Percentiles rank a stretch among this genome's conserved stretches.
phyloP scores from a whole-genome alignment of 768 basidiomycete species.

The Leccinellum rugosiceps region DNA sequence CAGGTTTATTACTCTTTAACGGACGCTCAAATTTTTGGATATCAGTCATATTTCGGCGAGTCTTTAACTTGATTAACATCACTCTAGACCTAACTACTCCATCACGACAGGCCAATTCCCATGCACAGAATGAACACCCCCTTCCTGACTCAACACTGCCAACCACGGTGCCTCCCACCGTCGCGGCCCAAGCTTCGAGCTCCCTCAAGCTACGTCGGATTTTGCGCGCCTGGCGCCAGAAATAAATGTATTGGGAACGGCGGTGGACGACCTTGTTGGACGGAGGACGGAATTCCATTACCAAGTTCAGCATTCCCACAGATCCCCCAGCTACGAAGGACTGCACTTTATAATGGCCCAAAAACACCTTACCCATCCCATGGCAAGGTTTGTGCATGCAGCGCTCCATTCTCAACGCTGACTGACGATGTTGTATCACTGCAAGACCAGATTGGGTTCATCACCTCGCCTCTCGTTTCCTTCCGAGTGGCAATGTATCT shows the following conservation, averaged over 20 bases:
- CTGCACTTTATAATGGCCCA: slow-evolving; percentile 48
- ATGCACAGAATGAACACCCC: not conserved
- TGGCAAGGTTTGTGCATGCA: slow-evolving; percentile 29
- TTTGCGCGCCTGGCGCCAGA: not conserved
- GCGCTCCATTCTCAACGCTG: not conserved
- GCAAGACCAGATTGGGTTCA: slow-evolving; percentile 20
- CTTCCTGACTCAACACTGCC: no score
- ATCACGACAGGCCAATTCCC: slow-evolving; percentile 1
- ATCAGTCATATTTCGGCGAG: not conserved
- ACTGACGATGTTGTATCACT: slow-evolving; percentile 2
- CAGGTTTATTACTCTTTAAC: not conserved
- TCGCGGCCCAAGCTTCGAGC: no score
- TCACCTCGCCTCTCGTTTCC: slow-evolving; percentile 20
- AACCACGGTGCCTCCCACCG: not conserved
- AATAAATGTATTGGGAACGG: no score
- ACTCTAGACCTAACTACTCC: not conserved
- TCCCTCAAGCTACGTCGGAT: no score
- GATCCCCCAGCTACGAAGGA: slow-evolving; percentile 33
- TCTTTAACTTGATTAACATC: not conserved
- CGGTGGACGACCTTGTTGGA: no score
- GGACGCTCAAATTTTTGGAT: not conserved
- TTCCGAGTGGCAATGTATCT: slow-evolving; percentile 7
- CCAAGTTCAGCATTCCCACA: not conserved
- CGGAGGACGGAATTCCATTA: no score
- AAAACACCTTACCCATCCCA: slow-evolving; percentile 59